Evolutionary conservation across 192 early-diverging fungal species (phyloP).

Genomic region (Umbelopsis vinacea): DNA sequence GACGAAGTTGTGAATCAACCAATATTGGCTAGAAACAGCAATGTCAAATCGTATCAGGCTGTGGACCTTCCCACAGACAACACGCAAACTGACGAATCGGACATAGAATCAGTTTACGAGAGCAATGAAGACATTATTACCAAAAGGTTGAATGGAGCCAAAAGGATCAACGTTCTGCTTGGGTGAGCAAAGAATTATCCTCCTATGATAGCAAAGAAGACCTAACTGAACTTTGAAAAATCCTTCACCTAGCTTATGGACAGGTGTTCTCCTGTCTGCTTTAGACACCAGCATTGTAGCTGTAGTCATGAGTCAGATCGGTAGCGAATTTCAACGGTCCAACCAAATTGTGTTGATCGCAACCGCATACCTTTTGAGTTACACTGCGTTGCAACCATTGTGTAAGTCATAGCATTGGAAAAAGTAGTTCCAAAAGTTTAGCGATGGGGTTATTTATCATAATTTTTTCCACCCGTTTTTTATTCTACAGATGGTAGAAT

Average conservation of each 20-base stretch:
- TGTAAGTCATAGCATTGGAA: slow-evolving; percentile 22
- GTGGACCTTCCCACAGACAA: background rate
- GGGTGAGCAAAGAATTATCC: background rate
- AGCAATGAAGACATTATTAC: slow-evolving; percentile 19
- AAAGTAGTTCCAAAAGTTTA: too few species aligned
- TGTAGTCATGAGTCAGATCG: slow-evolving; percentile 38
- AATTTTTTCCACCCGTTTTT: too few species aligned
- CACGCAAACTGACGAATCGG: background rate
- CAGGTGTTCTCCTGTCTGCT: slow-evolving; percentile 31
- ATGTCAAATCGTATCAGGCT: slow-evolving; percentile 2
- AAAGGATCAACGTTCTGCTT: slow-evolving; percentile 10
- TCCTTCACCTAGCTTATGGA: slow-evolving; percentile 25
- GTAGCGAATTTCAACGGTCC: slow-evolving; percentile 38
- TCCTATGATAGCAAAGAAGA: background rate
- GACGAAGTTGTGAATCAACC: background rate
- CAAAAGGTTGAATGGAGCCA: slow-evolving; percentile 7
- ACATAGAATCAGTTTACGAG: slow-evolving; percentile 5
- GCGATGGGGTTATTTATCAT: background rate
- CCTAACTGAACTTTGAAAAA: background rate
- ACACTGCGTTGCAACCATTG: slow-evolving; percentile 35
- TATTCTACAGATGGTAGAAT: slow-evolving; percentile 70
- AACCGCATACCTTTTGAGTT: slow-evolving; percentile 37
- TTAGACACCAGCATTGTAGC: slow-evolving; percentile 38
- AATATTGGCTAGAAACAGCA: background rate
- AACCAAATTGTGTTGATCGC: slow-evolving; percentile 36